Conservation (phyloP, 495 filamentous ascomycete genomes). For the Podospora appendiculata region DNA sequence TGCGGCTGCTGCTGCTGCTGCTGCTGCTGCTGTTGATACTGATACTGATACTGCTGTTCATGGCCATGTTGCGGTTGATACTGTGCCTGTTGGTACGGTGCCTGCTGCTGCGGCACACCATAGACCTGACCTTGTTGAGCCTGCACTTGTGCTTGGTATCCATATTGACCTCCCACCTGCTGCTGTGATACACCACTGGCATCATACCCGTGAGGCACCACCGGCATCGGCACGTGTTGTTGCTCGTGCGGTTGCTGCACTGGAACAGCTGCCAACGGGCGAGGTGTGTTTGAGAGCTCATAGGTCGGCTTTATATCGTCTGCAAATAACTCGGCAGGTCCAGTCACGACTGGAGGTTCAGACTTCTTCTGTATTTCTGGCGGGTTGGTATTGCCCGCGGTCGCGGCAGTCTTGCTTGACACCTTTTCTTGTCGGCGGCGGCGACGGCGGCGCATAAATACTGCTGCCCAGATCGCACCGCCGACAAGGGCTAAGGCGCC, state of each 20-base stretch:
- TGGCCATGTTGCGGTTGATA: neutral
- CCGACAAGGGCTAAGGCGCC: neutral
- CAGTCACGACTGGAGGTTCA: neutral
- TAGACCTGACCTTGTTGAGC: neutral
- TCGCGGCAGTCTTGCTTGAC: neutral
- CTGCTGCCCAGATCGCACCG: neutral
- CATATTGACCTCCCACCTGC: neutral
- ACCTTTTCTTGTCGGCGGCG: too few relatives aligned
- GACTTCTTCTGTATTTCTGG: neutral
- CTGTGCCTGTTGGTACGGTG: neutral
- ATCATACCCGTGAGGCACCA: neutral
- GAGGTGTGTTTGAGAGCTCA: neutral
- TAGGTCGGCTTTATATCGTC: neutral
- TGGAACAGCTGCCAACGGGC: neutral
- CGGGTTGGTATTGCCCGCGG: neutral
- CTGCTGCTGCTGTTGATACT: neutral
- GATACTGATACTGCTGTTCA: neutral
- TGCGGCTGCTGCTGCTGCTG: neutral
- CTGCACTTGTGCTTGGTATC: neutral
- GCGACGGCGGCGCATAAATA: too few relatives aligned
- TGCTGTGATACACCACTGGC: neutral
- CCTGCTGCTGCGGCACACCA: neutral
- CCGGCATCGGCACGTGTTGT: too few relatives aligned
- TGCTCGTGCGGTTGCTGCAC: neutral
- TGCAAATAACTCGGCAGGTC: neutral